Conservation (phyloP, 768 basidiomycete species). For the Tulasnella sp. region DNA sequence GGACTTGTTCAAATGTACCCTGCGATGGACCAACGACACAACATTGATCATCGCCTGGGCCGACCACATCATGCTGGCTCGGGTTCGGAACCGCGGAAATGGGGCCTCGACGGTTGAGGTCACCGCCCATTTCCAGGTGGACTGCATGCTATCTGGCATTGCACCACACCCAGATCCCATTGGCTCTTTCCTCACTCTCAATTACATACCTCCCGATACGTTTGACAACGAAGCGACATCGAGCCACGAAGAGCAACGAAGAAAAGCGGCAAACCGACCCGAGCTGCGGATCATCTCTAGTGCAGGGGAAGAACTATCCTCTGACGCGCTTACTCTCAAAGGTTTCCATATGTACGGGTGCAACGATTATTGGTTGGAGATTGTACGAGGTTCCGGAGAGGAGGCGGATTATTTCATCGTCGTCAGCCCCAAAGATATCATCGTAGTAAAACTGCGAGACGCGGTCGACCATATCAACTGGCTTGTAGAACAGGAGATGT, state of each 20-base stretch:
- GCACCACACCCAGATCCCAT: conserved; percentile 62
- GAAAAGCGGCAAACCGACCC: conserved; percentile 85
- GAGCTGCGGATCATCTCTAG: conserved; percentile 90
- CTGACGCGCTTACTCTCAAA: conserved; percentile 75
- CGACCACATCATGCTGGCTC: conserved; percentile 84
- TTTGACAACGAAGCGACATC: conserved; percentile 66
- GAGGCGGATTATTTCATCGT: conserved; percentile 58
- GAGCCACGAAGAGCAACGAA: conserved; percentile 65
- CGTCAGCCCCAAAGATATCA: conserved; percentile 78
- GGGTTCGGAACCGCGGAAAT: conserved; percentile 56
- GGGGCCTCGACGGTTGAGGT: conserved; percentile 61
- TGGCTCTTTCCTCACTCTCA: conserved; percentile 74
- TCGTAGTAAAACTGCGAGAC: conserved; percentile 85
- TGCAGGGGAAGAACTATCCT: conserved; percentile 79
- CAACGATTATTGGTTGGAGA: conserved; percentile 74
- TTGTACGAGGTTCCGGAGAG: conserved; percentile 32
- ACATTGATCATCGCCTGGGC: conserved; percentile 93
- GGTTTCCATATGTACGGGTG: conserved; percentile 83
- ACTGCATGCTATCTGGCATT: conserved; percentile 93
- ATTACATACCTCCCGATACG: conserved; percentile 77
- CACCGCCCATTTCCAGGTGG: conserved; percentile 85
- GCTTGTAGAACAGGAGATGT: conserved; percentile 80
- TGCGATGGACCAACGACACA: conserved; percentile 89
- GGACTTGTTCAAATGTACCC: conserved; percentile 88
- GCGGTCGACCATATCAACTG: conserved; percentile 85